These are phyloP conservation scores for Phoma sp. DNA, from an alignment of 2,329 filamentous ascomycete genomes.

Conservation along the genomic window DNA sequence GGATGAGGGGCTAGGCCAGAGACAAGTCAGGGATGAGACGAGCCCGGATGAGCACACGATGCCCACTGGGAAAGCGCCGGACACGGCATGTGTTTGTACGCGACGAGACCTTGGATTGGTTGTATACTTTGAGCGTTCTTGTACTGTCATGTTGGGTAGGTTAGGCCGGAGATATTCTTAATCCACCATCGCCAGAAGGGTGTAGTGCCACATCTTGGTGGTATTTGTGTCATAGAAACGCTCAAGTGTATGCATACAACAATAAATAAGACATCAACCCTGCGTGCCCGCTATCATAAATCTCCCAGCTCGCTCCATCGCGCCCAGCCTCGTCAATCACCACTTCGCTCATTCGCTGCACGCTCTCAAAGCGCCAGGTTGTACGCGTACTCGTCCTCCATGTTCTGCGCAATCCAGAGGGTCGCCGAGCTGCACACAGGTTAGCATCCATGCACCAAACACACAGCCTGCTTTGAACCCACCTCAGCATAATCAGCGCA, in stretches of 20 bases:
- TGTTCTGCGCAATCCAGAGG: constrained; percentile 74
- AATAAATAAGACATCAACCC: constrained; percentile 4
- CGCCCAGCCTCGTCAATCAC: not conserved
- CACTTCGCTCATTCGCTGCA: not conserved
- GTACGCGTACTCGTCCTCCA: constrained; percentile 76
- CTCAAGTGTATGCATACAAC: constrained; percentile 19
- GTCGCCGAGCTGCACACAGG: constrained; percentile 61
- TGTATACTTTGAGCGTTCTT: constrained; percentile 33
- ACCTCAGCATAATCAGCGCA: constrained; percentile 71
- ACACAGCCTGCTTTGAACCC: constrained; percentile 32
- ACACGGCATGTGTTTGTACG: constrained; percentile 2
- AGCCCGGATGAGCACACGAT: not conserved
- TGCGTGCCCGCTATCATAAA: constrained; percentile 7
- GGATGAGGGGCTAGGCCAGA: constrained; percentile 9
- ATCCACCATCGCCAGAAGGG: not conserved
- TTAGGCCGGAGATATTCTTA: constrained; percentile 7
- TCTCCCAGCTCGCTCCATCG: not conserved
- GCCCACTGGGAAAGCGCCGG: not conserved
- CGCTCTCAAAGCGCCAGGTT: constrained; percentile 64
- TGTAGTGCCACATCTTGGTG: not conserved
- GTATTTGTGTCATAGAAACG: constrained; percentile 6
- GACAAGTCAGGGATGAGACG: constrained; percentile 11
- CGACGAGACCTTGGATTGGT: constrained; percentile 14
- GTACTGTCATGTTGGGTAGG: constrained; percentile 27
- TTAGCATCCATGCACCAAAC: constrained; percentile 26